phyloP scores from a whole-genome alignment of 1,284 basidiomycete species.

The Violaceomyces palustris region DNA sequence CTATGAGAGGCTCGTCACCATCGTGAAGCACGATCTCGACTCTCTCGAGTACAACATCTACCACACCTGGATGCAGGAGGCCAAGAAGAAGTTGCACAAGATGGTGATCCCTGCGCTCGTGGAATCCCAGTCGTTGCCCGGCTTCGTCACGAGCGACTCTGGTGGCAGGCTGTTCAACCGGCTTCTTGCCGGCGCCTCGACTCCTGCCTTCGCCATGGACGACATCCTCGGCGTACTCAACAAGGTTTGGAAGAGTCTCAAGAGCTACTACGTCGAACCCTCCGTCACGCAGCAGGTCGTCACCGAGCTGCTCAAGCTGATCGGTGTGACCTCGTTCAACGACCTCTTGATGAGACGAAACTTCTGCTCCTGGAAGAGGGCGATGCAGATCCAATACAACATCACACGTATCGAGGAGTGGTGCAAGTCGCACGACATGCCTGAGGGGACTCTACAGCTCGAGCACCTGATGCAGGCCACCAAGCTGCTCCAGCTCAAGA shows the following conservation, averaged over 20 bases:
- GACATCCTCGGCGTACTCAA: slow-evolving; percentile 94
- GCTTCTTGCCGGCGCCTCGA: slow-evolving; percentile 68
- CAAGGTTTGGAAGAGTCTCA: slow-evolving; percentile 96
- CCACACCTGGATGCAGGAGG: slow-evolving; percentile 98
- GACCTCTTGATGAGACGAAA: slow-evolving; percentile 97
- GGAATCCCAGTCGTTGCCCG: slow-evolving; percentile 94
- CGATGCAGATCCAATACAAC: slow-evolving; percentile 53
- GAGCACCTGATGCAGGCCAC: slow-evolving; percentile 99
- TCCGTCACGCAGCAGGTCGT: slow-evolving; percentile 94
- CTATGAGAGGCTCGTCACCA: slow-evolving; percentile 90
- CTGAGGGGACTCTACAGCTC: slow-evolving; percentile 92
- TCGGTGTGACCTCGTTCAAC: slow-evolving; percentile 97
- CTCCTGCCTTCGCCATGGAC: slow-evolving; percentile 96
- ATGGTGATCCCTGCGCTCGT: slow-evolving; percentile 98
- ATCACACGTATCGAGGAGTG: slow-evolving; percentile 75
- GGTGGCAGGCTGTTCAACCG: slow-evolving; percentile 89
- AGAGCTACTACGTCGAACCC: slow-evolving; percentile 98
- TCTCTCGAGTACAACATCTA: slow-evolving; percentile 99
- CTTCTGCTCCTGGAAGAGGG: slow-evolving; percentile 99
- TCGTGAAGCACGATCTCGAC: slow-evolving; percentile 98
- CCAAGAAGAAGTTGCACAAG: slow-evolving; percentile 91
- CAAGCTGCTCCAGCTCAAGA: slow-evolving; percentile 95
- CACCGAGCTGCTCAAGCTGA: slow-evolving; percentile 90
- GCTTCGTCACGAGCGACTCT: slow-evolving; percentile 93
- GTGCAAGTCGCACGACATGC: slow-evolving; percentile 73